Evolutionary conservation across 441 rosid species (phyloP), one percentile per base, ranked within the genome.

Genomic region (Eutrema salsugineum): DNA sequence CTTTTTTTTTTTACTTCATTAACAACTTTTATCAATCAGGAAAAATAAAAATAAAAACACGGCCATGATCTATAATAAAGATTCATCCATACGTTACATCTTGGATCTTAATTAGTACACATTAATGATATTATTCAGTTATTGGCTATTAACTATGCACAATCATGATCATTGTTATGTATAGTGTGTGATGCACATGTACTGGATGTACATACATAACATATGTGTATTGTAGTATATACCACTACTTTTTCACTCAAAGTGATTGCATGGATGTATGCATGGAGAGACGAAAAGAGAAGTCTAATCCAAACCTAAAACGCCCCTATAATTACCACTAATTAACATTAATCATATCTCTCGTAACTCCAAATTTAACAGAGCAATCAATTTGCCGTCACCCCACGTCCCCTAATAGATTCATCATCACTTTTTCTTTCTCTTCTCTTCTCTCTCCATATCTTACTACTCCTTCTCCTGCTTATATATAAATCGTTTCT

Each of bases 261-360:
- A 24, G 55, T 51, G 64, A 51, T 36, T 60, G 66, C 53, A 74
- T 60, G 68, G 59, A 58, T 53, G 66, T 44, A 1, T 12, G 71
- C 67, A 67, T 58, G 68, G 63, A 74, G 30, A 50, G 32, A 49
- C 15, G 67, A 68, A 51, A 74, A 61, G 63, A 53, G 54, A 61
- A 68, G 59, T 54, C 75, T 75, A 75, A 75, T 75, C 79, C 70
- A 75, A 75, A 68, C 38, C 66, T 54, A 75, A 75, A 75, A 75
- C 70, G 70, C 17, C 44, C 60, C 60, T 62, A 68, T 62, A 27
- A 68, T 68, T 32, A 47, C 70, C 74, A 75, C 66, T 61, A 68
- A 75, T 75, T 53, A 75, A 9, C 78, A 75, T 61, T 75, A 75
- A 75, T 68, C 73, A 75, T 62, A 75, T 61, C 58, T 68, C 69